Base-by-base conservation (phyloP, 31 red algal genomes). In the Endocladia muricata region DNA sequence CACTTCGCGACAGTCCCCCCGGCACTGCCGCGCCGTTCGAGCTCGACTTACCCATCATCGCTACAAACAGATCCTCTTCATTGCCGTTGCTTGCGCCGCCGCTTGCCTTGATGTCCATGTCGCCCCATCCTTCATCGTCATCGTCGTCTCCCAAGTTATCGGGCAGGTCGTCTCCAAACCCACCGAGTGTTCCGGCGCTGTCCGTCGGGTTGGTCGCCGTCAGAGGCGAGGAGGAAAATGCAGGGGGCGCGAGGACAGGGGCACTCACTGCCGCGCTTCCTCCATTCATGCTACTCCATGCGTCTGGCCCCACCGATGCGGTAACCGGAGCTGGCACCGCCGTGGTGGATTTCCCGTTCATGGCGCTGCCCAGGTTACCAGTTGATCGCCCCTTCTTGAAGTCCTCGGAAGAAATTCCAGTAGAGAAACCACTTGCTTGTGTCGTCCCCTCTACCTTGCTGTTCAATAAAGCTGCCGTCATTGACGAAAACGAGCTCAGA, bases 81-180 rank as follows among this genome's bases (percentile, higher is more conserved):
- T 77, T 71, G 31, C 52, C 36, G 1, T 34, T 15, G 19, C 61
- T 77, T 4, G 58, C 40, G 30, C 65, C 73, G 3, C 41, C 55
- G n/a, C 54, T 54, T 37, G 78, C 58, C 71, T 81, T 90, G 41
- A 82, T 81, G 47, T 90, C 87, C 87, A 90, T 76, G 55, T 90
- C 87, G 30, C 87, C 87, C 87, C 87, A 90, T 11, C 78, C 87
- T 1, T 81, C 87, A 4, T 62, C 87, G 39, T 82, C 87, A 47
- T 70, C 78, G 41, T 89, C 58, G 39, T 81, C 85, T 54, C 38
- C 65, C 6, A 59, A 6, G 29, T 47, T 63, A 6, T 55, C 19
- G 21, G 41, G 60, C 26, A 34, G 42, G 32, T 56, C 76, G 6
- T 43, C 56, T n/a, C n/a, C n/a, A 19, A 49, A 49, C 8, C 19